These are phyloP conservation scores for Aspergillus indologenus DNA, from an alignment of 495 filamentous ascomycete species.

Conservation along the genomic window DNA sequence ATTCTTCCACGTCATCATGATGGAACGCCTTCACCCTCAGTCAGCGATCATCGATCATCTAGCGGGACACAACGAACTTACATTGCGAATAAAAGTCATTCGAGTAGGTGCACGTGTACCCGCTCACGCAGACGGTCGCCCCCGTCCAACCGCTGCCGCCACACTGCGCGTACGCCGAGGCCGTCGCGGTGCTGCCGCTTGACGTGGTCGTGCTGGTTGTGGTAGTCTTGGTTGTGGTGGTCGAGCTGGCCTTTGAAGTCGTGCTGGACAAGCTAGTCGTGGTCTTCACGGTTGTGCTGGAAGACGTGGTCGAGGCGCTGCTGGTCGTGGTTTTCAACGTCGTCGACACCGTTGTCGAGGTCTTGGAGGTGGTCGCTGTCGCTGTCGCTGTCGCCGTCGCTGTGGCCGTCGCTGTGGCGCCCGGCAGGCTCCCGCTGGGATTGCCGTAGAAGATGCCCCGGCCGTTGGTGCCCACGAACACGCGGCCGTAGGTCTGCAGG, in stretches of 20 bases:
- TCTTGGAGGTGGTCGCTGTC: neutral
- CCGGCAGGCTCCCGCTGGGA: constrained; percentile 4
- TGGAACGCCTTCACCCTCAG: too few species aligned
- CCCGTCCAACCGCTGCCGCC: constrained; percentile 14
- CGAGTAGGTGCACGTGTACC: constrained; percentile 12
- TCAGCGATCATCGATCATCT: too few species aligned
- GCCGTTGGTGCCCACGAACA: constrained; percentile 17
- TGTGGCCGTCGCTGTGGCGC: constrained; percentile 5
- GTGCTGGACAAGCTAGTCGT: neutral
- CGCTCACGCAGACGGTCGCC: constrained; percentile 11
- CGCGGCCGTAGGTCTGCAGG: constrained; percentile 7
- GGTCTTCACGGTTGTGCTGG: neutral
- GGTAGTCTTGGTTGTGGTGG: neutral
- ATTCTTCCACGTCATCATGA: too few species aligned
- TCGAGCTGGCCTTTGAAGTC: neutral
- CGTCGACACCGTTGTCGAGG: constrained; percentile 5
- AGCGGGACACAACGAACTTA: constrained; percentile 1
- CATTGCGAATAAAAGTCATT: constrained; percentile 18
- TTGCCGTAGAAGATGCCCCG: constrained; percentile 15
- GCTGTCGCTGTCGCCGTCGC: neutral
- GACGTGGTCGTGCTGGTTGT: neutral
- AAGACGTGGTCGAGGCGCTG: constrained; percentile 1
- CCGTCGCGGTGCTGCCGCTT: neutral
- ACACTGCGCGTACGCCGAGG: constrained; percentile 14
- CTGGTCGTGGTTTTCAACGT: constrained; percentile 1